Evolutionary conservation across 1,139 yeast genomes (phyloP).

Genomic region (Nakaseomyces delphensis): DNA sequence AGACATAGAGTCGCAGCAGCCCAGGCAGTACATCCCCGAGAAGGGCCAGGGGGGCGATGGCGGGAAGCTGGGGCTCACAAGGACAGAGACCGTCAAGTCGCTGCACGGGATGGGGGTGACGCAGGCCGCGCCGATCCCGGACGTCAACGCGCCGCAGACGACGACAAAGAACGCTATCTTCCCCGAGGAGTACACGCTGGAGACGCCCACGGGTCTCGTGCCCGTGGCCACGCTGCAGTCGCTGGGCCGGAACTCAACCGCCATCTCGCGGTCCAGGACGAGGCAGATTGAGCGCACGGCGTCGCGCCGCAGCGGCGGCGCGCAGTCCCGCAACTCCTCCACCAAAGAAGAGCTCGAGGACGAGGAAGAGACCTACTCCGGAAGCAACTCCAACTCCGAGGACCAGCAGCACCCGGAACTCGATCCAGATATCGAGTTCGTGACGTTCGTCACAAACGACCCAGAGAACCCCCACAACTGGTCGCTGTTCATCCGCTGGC

Average conservation of each 20-base stretch:
- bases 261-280: conserved; percentile 32
- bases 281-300: conserved; percentile 21
- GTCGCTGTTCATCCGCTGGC: conserved; percentile 52
- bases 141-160: conserved; percentile 50
- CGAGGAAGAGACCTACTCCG: conserved; percentile 21
- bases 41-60: conserved; percentile 1
- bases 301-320: conserved; percentile 5
- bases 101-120: conserved; percentile 55
- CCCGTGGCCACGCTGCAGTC: conserved; percentile 64
- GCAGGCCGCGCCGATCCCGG: conserved; percentile 44
- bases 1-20: conserved; percentile 14
- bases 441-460: conserved; percentile 66
- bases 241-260: conserved; percentile 49
- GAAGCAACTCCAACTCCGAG: conserved; percentile 16
- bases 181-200: conserved; percentile 86
- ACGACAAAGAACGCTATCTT: conserved; percentile 54
- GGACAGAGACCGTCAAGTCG: conserved; percentile 65
- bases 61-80: conserved; percentile 31
- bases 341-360: conserved; percentile 20
- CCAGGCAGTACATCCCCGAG: conserved; percentile 22
- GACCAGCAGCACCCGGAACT: conserved; percentile 26
- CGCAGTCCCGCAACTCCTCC: conserved; percentile 2
- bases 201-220: conserved; percentile 79
- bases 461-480: conserved; percentile 88
- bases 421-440: conserved; percentile 69